phyloP scores from a whole-genome alignment of 2,329 filamentous ascomycete species.

The Xylariales sp. region DNA sequence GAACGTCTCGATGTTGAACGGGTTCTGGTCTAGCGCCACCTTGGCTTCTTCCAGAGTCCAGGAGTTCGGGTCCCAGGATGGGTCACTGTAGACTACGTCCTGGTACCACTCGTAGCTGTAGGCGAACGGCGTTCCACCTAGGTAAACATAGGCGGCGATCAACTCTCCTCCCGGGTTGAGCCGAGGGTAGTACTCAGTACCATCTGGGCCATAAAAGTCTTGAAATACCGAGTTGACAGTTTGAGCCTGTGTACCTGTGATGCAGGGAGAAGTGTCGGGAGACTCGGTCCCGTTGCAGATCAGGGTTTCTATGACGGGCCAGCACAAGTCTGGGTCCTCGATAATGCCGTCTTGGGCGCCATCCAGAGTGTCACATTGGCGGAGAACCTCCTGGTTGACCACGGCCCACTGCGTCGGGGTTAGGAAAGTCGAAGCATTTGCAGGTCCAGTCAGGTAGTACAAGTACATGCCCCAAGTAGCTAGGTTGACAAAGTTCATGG shows the following conservation, averaged over 20 bases:
- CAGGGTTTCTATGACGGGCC: conserved; percentile 27
- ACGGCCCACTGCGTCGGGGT: conserved; percentile 20
- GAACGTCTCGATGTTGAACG: conserved; percentile 16
- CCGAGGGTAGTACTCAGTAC: conserved; percentile 44
- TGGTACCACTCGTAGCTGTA: conserved; percentile 40
- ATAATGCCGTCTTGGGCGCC: conserved; percentile 35
- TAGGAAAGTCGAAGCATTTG: conserved; percentile 21
- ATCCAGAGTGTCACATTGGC: conserved; percentile 36
- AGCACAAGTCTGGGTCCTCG: conserved; percentile 30
- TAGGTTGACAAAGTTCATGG: conserved; percentile 30
- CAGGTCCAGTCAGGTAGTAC: conserved; percentile 33
- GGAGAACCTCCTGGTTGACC: conserved; percentile 24
- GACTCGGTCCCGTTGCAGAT: conserved; percentile 25
- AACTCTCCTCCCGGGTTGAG: conserved; percentile 43
- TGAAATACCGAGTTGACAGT: conserved; percentile 10
- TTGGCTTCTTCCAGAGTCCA: conserved; percentile 32
- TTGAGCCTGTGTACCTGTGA: conserved; percentile 8
- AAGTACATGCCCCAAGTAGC: conserved; percentile 35
- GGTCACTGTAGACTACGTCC: conserved; percentile 43
- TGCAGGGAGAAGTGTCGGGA: conserved; percentile 1
- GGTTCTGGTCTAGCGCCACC: conserved; percentile 12
- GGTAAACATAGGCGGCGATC: conserved; percentile 24
- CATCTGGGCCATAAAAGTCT: conserved; percentile 13
- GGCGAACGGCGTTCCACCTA: conserved; percentile 33
- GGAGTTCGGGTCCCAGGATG: conserved; percentile 32